Evolutionary conservation across 495 filamentous ascomycete genomes (phyloP), one percentile per base, ranked within the genome.

Genomic region (Barbatosphaeria neglecta): DNA sequence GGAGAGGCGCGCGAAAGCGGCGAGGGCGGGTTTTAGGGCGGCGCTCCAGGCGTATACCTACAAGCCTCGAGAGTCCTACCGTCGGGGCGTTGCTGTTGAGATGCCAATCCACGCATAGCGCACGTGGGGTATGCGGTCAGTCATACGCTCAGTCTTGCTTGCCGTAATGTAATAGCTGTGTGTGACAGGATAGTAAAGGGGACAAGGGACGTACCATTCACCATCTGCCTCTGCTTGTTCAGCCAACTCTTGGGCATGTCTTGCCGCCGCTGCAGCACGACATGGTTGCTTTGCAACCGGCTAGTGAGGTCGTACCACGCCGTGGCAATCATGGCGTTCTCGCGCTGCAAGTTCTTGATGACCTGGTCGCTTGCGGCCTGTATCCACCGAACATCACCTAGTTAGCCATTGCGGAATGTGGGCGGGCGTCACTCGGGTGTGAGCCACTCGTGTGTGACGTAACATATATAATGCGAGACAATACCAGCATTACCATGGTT

Each of bases 241-340:
- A 97, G 64, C 88, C 88, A 97, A 57, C 89, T 90, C 61, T 77
- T 82, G 25, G 87, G 87, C 37, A 77, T 75, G 56, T 97, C 87
- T 41, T 80, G 75, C 52, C 85, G 70, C 57, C 80, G 72, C 62
- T 77, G 83, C 54, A 88, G 63, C 17, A 84, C 79, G 41, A 95
- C 83, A 52, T 84, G 87, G 64, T 90, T 94, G 64, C 84, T 89
- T 66, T 96, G 90, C 50, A 95, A 61, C 33, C 90, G 75, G 56
- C 76, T 80, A 13, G 87, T 76, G 35, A 96, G 75, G 53, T 95
- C 87, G 64, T 95, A 94, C 86, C 87, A 98, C 10, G 92, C 90
- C 3, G 83, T 89, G 24, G 83, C 72, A 49, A 98, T 87, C 63
- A 97, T 78, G 43, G 69, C 71, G 51, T 89, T 86, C 65, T 98